Conservation (phyloP, 352 stramenopile species). For the Phytophthora chlamydospora region DNA sequence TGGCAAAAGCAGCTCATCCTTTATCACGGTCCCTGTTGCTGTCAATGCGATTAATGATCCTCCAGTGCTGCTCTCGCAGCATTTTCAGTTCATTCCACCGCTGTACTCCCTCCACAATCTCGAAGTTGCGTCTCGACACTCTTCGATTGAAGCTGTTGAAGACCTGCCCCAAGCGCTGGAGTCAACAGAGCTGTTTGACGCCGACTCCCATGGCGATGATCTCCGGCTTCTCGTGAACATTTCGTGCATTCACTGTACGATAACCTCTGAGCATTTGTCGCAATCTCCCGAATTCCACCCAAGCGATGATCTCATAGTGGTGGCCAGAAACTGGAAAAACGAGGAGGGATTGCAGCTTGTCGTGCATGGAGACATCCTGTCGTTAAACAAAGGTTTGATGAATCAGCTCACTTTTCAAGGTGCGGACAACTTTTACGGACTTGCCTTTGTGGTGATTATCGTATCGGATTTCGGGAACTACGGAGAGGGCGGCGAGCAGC, state of each 20-base stretch:
- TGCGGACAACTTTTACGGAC: constrained; percentile 35
- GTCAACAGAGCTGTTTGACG: constrained; percentile 30
- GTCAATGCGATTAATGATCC: constrained; percentile 45
- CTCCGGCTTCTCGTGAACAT: constrained; percentile 44
- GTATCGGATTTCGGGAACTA: constrained; percentile 51
- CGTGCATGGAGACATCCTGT: constrained; percentile 29
- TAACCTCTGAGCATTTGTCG: constrained; percentile 19
- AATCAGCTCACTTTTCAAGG: constrained; percentile 44
- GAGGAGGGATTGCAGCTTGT: constrained; percentile 25
- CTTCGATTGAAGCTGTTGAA: constrained; percentile 44
- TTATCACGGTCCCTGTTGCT: constrained; percentile 28
- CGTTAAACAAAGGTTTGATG: constrained; percentile 49
- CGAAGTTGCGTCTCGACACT: constrained; percentile 4
- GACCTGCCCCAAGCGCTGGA: constrained; percentile 37
- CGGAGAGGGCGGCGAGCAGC: constrained; percentile 28
- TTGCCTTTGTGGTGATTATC: constrained; percentile 47
- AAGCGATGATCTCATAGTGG: constrained; percentile 24
- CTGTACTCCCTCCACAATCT: constrained; percentile 9
- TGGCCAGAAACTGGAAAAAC: constrained; percentile 16
- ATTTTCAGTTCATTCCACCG: constrained; percentile 29
- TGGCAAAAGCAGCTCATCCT: not conserved
- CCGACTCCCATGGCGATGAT: constrained; percentile 24
- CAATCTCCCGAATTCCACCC: constrained; percentile 1
- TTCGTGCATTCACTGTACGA: constrained; percentile 45
- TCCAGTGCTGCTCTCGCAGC: constrained; percentile 36